Base-by-base conservation (phyloP, 352 stramenopile genomes). In the Phytophthora foliorum region DNA sequence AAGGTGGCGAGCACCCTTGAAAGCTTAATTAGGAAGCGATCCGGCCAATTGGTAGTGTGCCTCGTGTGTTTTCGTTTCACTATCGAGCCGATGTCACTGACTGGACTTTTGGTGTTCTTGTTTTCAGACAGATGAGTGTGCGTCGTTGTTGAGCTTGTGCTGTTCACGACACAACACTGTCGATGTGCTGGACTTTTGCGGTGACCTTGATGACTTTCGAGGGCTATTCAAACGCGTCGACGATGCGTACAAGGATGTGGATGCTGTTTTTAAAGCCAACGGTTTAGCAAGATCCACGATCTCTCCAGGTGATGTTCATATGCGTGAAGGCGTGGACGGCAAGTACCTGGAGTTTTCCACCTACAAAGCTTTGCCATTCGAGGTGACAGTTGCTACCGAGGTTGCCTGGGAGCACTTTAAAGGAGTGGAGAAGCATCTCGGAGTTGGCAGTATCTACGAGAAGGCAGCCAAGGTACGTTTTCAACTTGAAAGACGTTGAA, bases 1-100 rank as follows among this genome's bases (percentile, higher is more conserved):
- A 75, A 77, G 27, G 67, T 81, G 21, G 69, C 69, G 19, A 74
- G 59, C 31, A 75, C 42, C 14, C 51, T 87, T 6, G 63, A 81
- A 53, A 61, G 55, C 24, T 32, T 81, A 11, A 54, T 84, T 29
- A 64, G 69, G 45, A 69, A 71, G 42, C 66, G 57, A 9, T 34
- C 45, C 14, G 67, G 24, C 13, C 39, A 72, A 32, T 29, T 65
- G 41, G 69, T 77, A 67, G 7, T 34, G 51, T 54, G 17, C 9
- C 7, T 45, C 11, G 22, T 45, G 38, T 24, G 10, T 19, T 13
- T 24, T 31, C 4, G 13, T 17, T 24, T 31, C 4, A 11, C 14
- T 24, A 7, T 39, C 9, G 17, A 13, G 14, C 14, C 6, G 24
- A 21, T 17, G 9, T 9, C 7, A 46, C 27, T 69, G 55, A 69